These are phyloP conservation scores for Crithidia fasciculata DNA, from an alignment of 208 protist genomes.

Conservation along the genomic window DNA sequence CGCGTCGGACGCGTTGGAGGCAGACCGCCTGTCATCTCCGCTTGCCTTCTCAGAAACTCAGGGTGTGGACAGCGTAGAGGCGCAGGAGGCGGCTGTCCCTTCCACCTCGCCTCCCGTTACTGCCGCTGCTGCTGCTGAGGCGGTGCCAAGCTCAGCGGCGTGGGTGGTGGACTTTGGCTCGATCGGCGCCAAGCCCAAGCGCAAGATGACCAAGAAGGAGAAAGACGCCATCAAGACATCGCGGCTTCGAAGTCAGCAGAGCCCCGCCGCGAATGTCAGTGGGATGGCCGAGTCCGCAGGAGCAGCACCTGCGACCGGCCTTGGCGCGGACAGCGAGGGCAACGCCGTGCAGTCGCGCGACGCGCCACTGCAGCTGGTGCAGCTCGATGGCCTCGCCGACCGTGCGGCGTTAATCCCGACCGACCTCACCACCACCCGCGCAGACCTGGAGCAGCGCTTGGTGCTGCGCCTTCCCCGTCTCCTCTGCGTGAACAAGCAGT, in stretches of 20 bases:
- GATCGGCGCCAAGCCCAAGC: slow-evolving; percentile 38
- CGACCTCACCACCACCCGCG: slow-evolving; percentile 67
- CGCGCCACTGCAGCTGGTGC: slow-evolving; percentile 39
- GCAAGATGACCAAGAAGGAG: slow-evolving; percentile 77
- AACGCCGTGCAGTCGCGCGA: slow-evolving; percentile 29
- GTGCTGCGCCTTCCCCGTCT: slow-evolving; percentile 71
- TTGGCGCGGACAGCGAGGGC: slow-evolving; percentile 55
- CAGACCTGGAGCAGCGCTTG: slow-evolving; percentile 70
- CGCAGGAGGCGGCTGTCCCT: no score
- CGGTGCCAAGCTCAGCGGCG: slow-evolving; percentile 35
- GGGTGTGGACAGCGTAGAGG: no score
- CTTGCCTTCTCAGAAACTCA: neutral
- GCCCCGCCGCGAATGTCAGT: no score
- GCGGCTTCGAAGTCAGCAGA: slow-evolving; percentile 27
- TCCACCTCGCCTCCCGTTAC: no score
- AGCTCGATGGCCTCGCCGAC: slow-evolving; percentile 58
- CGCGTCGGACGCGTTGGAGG: no score
- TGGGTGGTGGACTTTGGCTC: slow-evolving; percentile 79
- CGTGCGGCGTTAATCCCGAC: slow-evolving; percentile 63
- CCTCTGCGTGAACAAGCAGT: slow-evolving; percentile 89
- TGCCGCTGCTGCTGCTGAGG: neutral
- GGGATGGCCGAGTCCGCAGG: neutral
- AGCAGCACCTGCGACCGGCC: slow-evolving; percentile 8
- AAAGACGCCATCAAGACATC: slow-evolving; percentile 53
- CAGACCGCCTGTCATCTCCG: neutral